Conservation (phyloP, 225 moss, liverwort and hornwort species). For the Anthoceros angustus region DNA sequence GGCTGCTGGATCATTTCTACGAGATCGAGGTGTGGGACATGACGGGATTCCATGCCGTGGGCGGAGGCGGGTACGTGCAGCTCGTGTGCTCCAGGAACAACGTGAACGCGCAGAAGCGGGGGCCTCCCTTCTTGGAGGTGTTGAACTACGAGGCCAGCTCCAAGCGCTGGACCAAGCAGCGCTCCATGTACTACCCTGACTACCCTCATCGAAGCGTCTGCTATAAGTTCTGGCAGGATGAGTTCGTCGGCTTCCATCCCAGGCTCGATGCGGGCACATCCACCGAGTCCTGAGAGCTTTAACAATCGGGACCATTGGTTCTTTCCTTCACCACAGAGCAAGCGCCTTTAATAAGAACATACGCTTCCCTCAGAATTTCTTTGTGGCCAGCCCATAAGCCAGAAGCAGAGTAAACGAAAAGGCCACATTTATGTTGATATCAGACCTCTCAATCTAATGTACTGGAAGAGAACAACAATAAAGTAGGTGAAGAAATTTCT, state of each 20-base stretch:
- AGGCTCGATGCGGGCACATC: neutral
- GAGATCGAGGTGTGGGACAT: neutral
- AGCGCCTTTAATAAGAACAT: too few species aligned
- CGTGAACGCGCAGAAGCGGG: neutral
- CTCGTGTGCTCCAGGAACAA: neutral
- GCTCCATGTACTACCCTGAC: neutral
- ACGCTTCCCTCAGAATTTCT: too few species aligned
- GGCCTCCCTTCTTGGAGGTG: neutral
- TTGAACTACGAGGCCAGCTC: neutral
- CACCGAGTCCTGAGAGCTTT: too few species aligned
- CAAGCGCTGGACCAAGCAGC: neutral
- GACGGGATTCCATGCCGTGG: neutral
- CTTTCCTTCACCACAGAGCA: too few species aligned
- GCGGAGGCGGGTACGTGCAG: neutral
- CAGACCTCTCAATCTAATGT: too few species aligned
- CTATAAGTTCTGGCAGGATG: neutral
- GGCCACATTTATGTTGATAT: too few species aligned
- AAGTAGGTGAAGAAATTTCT: too few species aligned
- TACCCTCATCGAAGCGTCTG: neutral
- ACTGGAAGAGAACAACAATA: too few species aligned
- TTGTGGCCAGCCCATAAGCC: too few species aligned
- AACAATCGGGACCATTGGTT: too few species aligned
- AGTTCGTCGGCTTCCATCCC: constrained; percentile 1
- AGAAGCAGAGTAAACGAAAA: too few species aligned
- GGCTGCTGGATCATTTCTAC: neutral